Base-by-base conservation (phyloP, 495 filamentous ascomycete genomes). In the Echria macrotheca region DNA sequence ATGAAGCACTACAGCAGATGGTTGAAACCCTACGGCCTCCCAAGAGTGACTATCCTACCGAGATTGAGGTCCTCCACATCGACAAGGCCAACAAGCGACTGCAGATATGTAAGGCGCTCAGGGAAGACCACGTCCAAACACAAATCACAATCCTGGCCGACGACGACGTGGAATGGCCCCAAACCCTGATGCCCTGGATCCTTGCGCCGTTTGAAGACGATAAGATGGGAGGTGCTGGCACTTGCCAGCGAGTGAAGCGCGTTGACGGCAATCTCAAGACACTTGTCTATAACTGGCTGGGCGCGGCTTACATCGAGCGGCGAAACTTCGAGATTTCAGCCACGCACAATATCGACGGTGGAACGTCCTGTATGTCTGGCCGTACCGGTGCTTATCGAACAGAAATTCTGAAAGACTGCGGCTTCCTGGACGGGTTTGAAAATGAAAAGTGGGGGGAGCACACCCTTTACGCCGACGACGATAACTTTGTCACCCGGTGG, bases 241-340 rank as follows among this genome's bases (percentile, higher is more conserved):
- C 89, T 23, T 89, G 84, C 57, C 89, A 95, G 67, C 71, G 86
- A 40, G 77, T 93, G 49, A 83, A 83, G 54, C 2, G 60, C 59
- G 44, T 72, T 75, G 28, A 31, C 6, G 28, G 28, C 28, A 31
- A 31, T 6, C 73, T 93, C 11, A 81, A 87, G 63, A 79, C 84
- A 57, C 74, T 81, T 44, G 61, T 83, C 44, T 93, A 78, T 78
- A 82, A 84, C 55, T 95, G 84, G 67, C 74, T 95, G 12, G 88
- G 86, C 1, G 85, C 86, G 19, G 72, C 83, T 25, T 95, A 95
- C 60, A 82, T 95, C 39, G 84, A 90, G 59, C 75, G 89, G 29
- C 76, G 89, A 36, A 93, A 91, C 61, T 95, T 91, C 60, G 89
- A 95, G 65, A 91, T 88, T 62, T 87, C 85, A 33, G 86, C 89